Evolutionary conservation across 805 yeast species (phyloP).

Genomic region (Kazachstania taianensis): DNA sequence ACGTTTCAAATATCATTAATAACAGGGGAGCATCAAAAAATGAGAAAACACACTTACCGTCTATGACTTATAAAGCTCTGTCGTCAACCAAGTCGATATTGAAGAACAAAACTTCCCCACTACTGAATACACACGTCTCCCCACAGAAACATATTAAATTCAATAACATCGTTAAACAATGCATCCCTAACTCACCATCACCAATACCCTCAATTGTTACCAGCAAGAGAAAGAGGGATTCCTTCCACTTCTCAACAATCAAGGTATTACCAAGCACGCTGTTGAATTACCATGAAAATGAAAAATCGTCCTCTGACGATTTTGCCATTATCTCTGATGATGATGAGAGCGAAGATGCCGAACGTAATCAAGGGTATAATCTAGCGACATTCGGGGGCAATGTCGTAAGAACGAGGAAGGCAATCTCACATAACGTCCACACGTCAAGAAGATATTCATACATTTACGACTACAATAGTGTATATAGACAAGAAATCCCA

Average conservation of each 20-base stretch:
- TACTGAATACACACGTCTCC: no score
- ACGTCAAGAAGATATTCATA: slow-evolving; percentile 65
- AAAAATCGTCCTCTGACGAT: slow-evolving; percentile 8
- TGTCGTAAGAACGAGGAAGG: slow-evolving; percentile 27
- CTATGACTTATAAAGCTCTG: no score
- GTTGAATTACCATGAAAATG: slow-evolving; percentile 15
- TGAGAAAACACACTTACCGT: no score
- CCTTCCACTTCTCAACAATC: slow-evolving; percentile 1
- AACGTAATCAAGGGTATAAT: background rate
- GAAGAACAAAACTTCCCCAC: no score
- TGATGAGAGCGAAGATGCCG: slow-evolving; percentile 23
- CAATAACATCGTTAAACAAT: slow-evolving; percentile 7
- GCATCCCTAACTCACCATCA: slow-evolving; percentile 4
- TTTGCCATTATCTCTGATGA: slow-evolving; percentile 13
- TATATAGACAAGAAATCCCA: slow-evolving; percentile 44
- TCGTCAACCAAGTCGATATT: no score
- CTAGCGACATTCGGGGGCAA: no score
- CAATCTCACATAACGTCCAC: slow-evolving; percentile 63
- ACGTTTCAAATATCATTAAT: no score
- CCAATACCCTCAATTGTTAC: no score
- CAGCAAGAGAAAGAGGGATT: background rate
- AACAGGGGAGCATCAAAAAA: no score
- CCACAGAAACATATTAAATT: slow-evolving; percentile 8
- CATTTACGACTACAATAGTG: slow-evolving; percentile 70
- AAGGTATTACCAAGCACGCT: slow-evolving; percentile 3